These are phyloP conservation scores for Venturia aucupariae DNA, from an alignment of 2,329 filamentous ascomycete species.

Conservation along the genomic window DNA sequence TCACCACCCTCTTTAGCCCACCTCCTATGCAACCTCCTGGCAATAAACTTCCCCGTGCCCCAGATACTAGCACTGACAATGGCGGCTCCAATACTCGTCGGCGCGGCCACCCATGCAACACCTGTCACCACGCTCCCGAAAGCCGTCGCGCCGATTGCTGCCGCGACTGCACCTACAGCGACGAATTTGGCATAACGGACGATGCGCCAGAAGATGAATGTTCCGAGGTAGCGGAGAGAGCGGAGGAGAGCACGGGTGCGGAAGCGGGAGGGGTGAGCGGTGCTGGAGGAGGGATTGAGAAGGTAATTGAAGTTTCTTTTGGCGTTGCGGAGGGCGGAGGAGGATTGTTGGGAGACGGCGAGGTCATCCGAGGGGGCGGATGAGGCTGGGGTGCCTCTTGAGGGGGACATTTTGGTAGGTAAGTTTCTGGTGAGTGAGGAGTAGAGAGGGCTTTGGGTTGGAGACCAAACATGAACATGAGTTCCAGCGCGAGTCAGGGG, in stretches of 20 bases:
- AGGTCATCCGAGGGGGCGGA: background rate
- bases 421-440: background rate
- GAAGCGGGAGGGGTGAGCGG: constrained; percentile 23
- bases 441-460: too few relatives aligned
- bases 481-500: background rate
- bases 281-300: constrained; percentile 25
- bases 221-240: constrained; percentile 28
- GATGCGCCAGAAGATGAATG: constrained; percentile 35
- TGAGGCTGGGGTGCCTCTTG: background rate
- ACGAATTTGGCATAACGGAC: constrained; percentile 36
- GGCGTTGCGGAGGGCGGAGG: constrained; percentile 22
- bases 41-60: constrained; percentile 30
- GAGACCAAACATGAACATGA: background rate
- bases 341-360: constrained; percentile 5
- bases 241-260: constrained; percentile 33
- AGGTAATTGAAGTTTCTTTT: constrained; percentile 28
- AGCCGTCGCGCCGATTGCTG: constrained; percentile 30
- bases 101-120: constrained; percentile 33
- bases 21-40: constrained; percentile 23
- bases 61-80: constrained; percentile 29
- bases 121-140: constrained; percentile 30
- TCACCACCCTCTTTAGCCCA: constrained; percentile 22
- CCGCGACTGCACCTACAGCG: constrained; percentile 31
- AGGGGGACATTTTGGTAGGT: background rate
- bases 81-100: constrained; percentile 32